Conservation (phyloP, 805 yeast genomes). For the Yamadazyma kitorensis region DNA sequence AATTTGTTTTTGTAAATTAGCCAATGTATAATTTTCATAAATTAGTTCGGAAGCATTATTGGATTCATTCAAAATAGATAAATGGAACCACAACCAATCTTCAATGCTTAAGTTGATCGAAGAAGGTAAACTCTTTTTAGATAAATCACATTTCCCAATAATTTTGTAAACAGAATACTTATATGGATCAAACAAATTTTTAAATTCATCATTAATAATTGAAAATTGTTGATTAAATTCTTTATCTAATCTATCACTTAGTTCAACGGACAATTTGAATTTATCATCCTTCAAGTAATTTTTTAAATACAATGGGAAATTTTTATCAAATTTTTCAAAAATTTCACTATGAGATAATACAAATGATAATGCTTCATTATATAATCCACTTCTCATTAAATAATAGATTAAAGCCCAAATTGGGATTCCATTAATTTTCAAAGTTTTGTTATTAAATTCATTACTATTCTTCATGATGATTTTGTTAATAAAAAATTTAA, state of each 20-base stretch:
- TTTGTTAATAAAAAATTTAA: constrained; percentile 53
- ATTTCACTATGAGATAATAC: constrained; percentile 62
- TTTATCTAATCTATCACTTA: constrained; percentile 64
- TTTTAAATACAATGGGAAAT: constrained; percentile 76
- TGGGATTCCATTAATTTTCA: constrained; percentile 72
- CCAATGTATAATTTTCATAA: constrained; percentile 68
- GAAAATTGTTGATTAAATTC: constrained; percentile 87
- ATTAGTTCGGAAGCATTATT: constrained; percentile 49
- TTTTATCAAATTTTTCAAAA: constrained; percentile 80
- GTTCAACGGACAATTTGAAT: constrained; percentile 58
- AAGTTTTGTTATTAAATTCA: constrained; percentile 29
- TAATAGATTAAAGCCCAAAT: constrained; percentile 93
- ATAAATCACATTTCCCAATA: constrained; percentile 82
- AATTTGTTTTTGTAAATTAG: constrained; percentile 70
- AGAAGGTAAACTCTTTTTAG: constrained; percentile 64
- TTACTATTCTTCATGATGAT: constrained; percentile 30
- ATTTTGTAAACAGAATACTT: constrained; percentile 87
- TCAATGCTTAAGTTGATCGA: constrained; percentile 74
- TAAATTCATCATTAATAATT: constrained; percentile 44
- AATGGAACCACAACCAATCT: constrained; percentile 96
- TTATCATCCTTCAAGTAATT: constrained; percentile 57
- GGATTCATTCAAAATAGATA: constrained; percentile 59
- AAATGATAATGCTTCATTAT: constrained; percentile 72
- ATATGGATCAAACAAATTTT: constrained; percentile 73
- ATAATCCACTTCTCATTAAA: constrained; percentile 78